Percentiles rank a stretch among this genome's conserved stretches.
Evolutionary conservation across 768 basidiomycete species (phyloP).

Genomic region (Trametes sanguinea): DNA sequence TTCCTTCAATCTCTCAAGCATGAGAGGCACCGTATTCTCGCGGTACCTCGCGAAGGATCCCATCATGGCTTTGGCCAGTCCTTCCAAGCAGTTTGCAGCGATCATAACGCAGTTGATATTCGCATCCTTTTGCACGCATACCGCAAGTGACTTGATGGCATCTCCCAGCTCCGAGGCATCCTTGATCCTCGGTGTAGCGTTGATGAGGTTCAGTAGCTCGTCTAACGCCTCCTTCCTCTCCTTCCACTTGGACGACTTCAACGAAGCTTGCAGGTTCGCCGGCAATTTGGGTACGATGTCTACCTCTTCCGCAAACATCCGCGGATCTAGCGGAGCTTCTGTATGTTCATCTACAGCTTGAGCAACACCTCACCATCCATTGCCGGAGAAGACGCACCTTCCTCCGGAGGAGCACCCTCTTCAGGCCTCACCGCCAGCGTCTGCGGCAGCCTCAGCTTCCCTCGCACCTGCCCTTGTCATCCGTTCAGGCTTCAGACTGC

Average conservation of each 20-base stretch:
- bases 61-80: constrained; percentile 82
- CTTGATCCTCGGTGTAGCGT: constrained; percentile 71
- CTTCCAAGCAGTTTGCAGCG: constrained; percentile 83
- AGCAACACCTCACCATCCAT: not conserved
- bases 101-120: constrained; percentile 95
- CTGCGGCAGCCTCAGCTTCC: constrained; percentile 57
- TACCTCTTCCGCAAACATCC: constrained; percentile 77
- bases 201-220: constrained; percentile 71
- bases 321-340: constrained; percentile 71
- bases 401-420: constrained; percentile 38
- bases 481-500: constrained; percentile 75
- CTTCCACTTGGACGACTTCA: constrained; percentile 97
- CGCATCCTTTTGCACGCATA: constrained; percentile 82
- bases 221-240: constrained; percentile 92
- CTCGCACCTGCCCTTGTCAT: constrained; percentile 75
- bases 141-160: constrained; percentile 72
- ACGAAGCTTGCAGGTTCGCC: constrained; percentile 64
- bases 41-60: constrained; percentile 71
- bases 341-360: constrained; percentile 13
- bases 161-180: constrained; percentile 80
- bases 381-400: constrained; percentile 42
- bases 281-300: constrained; percentile 80
- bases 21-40: constrained; percentile 68
- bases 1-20: constrained; percentile 92
- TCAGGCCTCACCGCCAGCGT: constrained; percentile 41